Base-by-base conservation (phyloP, 23 red algal genomes). In the Agarophyton chilense region DNA sequence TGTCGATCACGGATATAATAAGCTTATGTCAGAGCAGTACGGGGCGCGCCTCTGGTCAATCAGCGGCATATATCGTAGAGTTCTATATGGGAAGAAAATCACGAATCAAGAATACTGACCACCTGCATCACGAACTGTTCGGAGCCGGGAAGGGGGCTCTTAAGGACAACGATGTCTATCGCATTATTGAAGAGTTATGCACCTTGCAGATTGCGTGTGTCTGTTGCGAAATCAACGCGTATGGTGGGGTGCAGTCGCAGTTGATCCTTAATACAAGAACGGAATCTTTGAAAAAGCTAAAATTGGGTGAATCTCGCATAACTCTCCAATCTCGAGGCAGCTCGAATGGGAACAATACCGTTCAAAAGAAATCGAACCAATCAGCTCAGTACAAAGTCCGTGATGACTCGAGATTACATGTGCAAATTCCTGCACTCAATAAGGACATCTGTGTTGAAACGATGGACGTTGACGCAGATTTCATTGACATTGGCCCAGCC, bases 41-140 rank as follows among this genome's bases (percentile, higher is more conserved):
- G 29, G 31, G 54, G 2, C 55, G 61, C 58, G 22, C 2, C 26
- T 82, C 88, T n/a, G 75, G 77, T 22, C 76, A 82, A 43, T 82
- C 88, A 38, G 76, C 75, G 41, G 76, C 75, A 26, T 91, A 82
- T 17, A 75, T 91, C 38, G 88, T 91, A 6, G 88, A 91, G 39
- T 82, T 91, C 65, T 91, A 82, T 31, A 81, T 91, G 75, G 88
- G 88, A 5, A 55, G 88, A 49, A 91, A 91, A 32, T 82, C 76
- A 29, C 36, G 88, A 71, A 71, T 82, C 54, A 91, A 91, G 88
- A 81, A 53, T 46, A 43, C 54, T 25, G 57, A 89, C 19, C 85
- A 89, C 36, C 22, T 78, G 19, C 31, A 18, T 49, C 85, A 89
- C 52, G 45, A 42, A 52, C 45, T 63, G 38, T 91, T 91, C 72